A percentile compares a stretch with the other conserved stretches of the same genome.
phyloP scores from a whole-genome alignment of 768 basidiomycete genomes.

The Dendrothele bispora region DNA sequence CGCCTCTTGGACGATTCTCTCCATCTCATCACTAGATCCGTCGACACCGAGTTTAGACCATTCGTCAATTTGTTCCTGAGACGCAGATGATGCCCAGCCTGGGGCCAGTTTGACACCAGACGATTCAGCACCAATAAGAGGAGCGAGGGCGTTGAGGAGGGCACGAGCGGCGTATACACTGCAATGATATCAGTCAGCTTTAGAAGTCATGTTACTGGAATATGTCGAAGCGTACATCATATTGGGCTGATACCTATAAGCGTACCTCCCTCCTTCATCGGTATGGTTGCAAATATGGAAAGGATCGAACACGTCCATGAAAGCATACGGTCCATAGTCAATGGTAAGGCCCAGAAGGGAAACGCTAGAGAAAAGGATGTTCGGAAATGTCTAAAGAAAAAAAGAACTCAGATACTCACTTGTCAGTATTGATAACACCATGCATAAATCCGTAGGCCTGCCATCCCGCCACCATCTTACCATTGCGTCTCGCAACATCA shows the following conservation, averaged over 20 bases:
- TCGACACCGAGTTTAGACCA: constrained; percentile 64
- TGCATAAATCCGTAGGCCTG: constrained; percentile 95
- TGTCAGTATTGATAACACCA: constrained; percentile 97
- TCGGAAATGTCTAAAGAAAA: not conserved
- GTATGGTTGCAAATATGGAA: constrained; percentile 91
- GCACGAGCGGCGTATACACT: constrained; percentile 80
- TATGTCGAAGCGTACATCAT: constrained; percentile 60
- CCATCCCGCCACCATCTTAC: constrained; percentile 93
- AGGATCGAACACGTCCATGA: constrained; percentile 91
- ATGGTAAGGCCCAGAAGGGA: constrained; percentile 76
- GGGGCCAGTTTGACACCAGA: constrained; percentile 47
- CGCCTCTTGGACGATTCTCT: constrained; percentile 55
- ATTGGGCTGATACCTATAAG: constrained; percentile 76
- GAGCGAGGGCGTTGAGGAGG: constrained; percentile 74
- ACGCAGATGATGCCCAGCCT: constrained; percentile 64
- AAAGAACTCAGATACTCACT: constrained; percentile 44
- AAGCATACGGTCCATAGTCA: constrained; percentile 88
- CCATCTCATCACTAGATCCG: constrained; percentile 57
- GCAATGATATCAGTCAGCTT: constrained; percentile 7
- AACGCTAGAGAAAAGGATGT: constrained; percentile 42
- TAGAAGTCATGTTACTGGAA: not conserved
- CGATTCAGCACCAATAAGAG: constrained; percentile 85
- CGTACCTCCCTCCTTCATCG: constrained; percentile 75
- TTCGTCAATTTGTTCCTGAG: constrained; percentile 52
- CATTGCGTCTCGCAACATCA: constrained; percentile 84